These are phyloP conservation scores for Rhizophora apiculata DNA, from an alignment of 345 rosid species.

Conservation along the genomic window DNA sequence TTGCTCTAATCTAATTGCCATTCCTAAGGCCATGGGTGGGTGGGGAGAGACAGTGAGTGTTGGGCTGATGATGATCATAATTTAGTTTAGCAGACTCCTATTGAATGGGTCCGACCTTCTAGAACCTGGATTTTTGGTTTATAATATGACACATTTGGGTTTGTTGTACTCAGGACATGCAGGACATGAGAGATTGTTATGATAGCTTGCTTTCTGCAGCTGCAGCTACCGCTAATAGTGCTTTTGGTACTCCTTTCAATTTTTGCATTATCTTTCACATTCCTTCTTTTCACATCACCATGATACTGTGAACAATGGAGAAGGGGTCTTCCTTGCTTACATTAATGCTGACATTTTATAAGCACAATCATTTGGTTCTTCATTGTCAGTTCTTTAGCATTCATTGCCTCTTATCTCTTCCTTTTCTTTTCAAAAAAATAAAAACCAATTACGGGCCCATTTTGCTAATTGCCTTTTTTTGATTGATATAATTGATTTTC, in stretches of 20 bases:
- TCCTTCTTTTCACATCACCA: neutral
- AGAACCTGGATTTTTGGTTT: no score
- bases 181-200: constrained; percentile 80
- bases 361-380: neutral
- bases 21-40: no score
- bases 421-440: no score
- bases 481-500: neutral
- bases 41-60: no score
- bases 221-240: constrained; percentile 91
- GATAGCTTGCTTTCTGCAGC: constrained; percentile 97
- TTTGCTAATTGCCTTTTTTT: no score
- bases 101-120: no score
- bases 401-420: no score
- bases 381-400: no score
- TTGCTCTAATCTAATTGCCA: neutral
- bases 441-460: no score
- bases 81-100: no score
- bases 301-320: neutral
- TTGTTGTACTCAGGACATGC: constrained; percentile 65
- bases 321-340: neutral
- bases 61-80: no score
- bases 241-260: constrained; percentile 55
- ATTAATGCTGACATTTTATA: neutral
- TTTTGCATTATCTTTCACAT: neutral
- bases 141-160: neutral